Evolutionary conservation across 441 rosid genomes (phyloP), one percentile per base, ranked within the genome.

Genomic region (Raphanus hybrid): DNA sequence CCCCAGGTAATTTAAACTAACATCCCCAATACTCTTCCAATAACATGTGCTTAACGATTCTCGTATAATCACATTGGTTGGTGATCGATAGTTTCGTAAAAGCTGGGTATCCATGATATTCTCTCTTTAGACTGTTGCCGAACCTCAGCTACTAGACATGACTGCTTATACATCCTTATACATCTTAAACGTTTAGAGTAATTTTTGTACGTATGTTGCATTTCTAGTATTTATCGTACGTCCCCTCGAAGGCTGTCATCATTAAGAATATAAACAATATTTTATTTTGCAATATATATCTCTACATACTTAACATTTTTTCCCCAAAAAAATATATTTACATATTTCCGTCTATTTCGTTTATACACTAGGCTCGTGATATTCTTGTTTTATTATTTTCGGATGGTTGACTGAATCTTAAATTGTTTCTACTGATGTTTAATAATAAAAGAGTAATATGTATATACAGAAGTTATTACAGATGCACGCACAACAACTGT

Each of bases 401-500:
- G 34, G 4, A 29, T 39, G 61, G 15, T 64, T 43, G 57, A 43
- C 1, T 29, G 14, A 76, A 52, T 63, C 0, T 10, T 37, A 39
- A 8, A 35, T 34, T 54, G 11, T 16, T 27, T 54, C 1, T n/a
- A 41, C 45, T 45, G 15, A 43, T 71, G 75, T 1, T 23, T 60
- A 67, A 23, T 64, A 1, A 65, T 39, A 65, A 37, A 23, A 12
- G 43, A 12, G 6, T 14, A 48, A 50, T 60, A 23, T 23, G 26
- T 23, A 23, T 23, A 18, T 26, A 83, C 86, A 95, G 99, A 77
- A 95, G 99, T 75, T 95, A 95, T 48, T 95, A 92, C 61, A 83
- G 98, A 12, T 95, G 99, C 73, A 92, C 99, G 3, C 89, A 95
- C 75, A 92, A 66, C 59, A 95, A 90, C 66, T 95, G 99, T 75